Percentiles rank a stretch among this genome's conserved stretches.
These are phyloP conservation scores for Apiotrichum laibachii DNA, from an alignment of 1,284 basidiomycete species.

Conservation along the genomic window DNA sequence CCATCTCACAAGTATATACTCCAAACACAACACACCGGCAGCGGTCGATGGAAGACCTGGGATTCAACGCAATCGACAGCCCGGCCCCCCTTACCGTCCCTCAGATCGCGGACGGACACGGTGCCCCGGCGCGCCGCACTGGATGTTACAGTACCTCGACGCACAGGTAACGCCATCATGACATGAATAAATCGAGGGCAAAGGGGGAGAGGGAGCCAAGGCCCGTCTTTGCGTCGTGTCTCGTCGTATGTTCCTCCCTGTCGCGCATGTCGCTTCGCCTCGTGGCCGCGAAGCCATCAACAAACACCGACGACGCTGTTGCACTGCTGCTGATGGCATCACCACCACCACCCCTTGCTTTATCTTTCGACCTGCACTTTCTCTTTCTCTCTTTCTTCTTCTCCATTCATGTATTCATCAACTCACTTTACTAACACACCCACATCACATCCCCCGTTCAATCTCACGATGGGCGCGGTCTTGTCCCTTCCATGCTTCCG, in stretches of 20 bases:
- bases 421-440: background rate
- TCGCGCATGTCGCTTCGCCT: background rate
- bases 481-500: conserved; percentile 9
- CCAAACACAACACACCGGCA: too few species aligned
- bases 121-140: background rate
- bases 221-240: background rate
- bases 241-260: background rate
- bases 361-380: background rate
- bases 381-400: conserved; percentile 2
- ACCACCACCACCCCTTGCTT: background rate
- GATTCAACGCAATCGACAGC: too few species aligned
- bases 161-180: background rate
- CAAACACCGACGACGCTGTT: background rate
- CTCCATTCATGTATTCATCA: conserved; percentile 1
- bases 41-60: too few species aligned
- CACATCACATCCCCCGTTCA: background rate
- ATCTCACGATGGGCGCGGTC: conserved; percentile 9
- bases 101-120: background rate
- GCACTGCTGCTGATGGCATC: too few species aligned
- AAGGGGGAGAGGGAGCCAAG: too few species aligned
- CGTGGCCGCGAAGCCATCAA: background rate
- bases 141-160: background rate
- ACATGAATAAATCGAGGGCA: too few species aligned
- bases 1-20: too few species aligned
- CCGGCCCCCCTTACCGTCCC: too few species aligned